Evolutionary conservation across 331 rosid species (phyloP).

Genomic region (Malus hybrid): DNA sequence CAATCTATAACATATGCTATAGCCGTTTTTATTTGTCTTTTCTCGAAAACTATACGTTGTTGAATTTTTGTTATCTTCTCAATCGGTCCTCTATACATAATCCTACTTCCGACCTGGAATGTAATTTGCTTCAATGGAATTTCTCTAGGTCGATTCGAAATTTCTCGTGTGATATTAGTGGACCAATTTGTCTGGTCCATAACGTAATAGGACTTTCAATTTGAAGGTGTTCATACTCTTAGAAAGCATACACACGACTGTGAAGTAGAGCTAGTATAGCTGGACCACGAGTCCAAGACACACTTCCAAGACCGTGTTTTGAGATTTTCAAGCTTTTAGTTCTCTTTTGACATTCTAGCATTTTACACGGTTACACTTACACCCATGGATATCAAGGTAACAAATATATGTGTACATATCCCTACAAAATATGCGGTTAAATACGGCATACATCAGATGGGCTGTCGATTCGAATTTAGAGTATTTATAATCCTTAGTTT

Average conservation of each 20-base stretch:
- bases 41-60: no score
- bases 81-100: no score
- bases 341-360: conserved; percentile 4
- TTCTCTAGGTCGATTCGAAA: background rate
- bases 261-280: background rate
- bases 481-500: background rate
- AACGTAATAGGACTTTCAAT: background rate
- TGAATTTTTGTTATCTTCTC: no score
- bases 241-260: background rate
- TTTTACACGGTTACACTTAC: background rate
- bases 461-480: background rate
- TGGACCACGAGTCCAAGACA: background rate
- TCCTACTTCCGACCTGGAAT: no score
- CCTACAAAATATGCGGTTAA: background rate
- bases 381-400: no score
- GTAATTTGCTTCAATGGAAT: no score
- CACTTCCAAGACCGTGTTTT: background rate
- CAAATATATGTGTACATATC: background rate
- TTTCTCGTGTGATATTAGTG: background rate
- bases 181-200: background rate
- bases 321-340: background rate
- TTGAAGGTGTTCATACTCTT: background rate
- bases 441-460: background rate
- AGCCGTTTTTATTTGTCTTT: no score
- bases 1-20: no score